phyloP scores from a whole-genome alignment of 2,329 filamentous ascomycete genomes.

The Apiospora aurea region DNA sequence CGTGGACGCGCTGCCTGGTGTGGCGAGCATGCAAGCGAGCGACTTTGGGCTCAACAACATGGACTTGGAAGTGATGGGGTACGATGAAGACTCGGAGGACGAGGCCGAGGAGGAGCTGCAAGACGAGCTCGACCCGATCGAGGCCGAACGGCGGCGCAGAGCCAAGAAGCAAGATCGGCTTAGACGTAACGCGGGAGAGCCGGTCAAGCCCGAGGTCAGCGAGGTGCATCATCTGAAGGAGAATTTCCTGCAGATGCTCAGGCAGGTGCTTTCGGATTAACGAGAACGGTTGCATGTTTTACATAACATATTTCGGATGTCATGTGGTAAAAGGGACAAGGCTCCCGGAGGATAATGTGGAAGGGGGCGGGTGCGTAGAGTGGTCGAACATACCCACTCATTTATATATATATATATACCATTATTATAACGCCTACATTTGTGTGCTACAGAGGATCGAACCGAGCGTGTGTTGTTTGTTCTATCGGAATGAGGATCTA shows the following conservation, averaged over 20 bases:
- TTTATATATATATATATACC: not conserved
- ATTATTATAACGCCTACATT: not conserved
- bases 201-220: slow-evolving; percentile 77
- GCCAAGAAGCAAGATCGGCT: slow-evolving; percentile 81
- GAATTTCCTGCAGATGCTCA: slow-evolving; percentile 82
- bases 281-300: not conserved
- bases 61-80: slow-evolving; percentile 85
- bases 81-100: slow-evolving; percentile 75
- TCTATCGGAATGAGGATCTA: not conserved
- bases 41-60: slow-evolving; percentile 92
- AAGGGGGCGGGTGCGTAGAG: not conserved
- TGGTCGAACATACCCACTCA: not conserved
- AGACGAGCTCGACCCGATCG: slow-evolving; percentile 86
- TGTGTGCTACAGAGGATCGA: not conserved
- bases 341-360: not conserved
- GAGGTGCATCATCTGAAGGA: slow-evolving; percentile 84
- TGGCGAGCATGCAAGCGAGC: slow-evolving; percentile 70
- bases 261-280: slow-evolving; percentile 78
- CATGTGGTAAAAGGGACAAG: not conserved
- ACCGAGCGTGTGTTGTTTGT: not conserved
- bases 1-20: slow-evolving; percentile 58
- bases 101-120: slow-evolving; percentile 74
- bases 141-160: slow-evolving; percentile 81
- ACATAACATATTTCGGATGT: not conserved
- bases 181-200: slow-evolving; percentile 81